These are phyloP conservation scores for Aegilops bicornis DNA, from an alignment of 176 grass and related monocot species.

Conservation along the genomic window DNA sequence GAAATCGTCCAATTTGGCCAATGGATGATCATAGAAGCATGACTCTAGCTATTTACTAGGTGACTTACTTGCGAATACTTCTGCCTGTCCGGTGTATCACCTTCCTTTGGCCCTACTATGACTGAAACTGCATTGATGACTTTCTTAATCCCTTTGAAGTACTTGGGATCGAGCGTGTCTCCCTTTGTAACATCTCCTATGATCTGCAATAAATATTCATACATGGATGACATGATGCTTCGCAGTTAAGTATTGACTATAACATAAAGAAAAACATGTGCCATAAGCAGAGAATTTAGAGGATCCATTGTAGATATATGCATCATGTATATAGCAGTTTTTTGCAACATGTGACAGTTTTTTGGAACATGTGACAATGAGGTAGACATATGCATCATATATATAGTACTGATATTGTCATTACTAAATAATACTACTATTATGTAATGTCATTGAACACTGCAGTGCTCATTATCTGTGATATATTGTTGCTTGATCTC, in stretches of 20 bases:
- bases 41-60: neutral
- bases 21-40: neutral
- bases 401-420: neutral
- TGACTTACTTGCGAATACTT: constrained; percentile 90
- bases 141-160: constrained; percentile 84
- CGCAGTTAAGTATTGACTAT: neutral
- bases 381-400: neutral
- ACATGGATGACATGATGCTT: neutral
- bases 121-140: constrained; percentile 89
- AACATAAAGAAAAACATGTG: neutral
- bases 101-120: constrained; percentile 97
- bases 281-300: neutral
- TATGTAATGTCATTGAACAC: neutral
- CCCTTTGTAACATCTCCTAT: constrained; percentile 84
- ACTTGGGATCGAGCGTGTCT: constrained; percentile 64
- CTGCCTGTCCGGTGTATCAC: constrained; percentile 89
- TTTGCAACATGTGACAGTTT: constrained; percentile 4
- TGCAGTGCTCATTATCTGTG: neutral
- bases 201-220: constrained; percentile 48
- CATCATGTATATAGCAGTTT: neutral
- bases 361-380: neutral
- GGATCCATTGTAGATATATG: neutral
- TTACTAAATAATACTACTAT: neutral
- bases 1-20: neutral
- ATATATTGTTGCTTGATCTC: neutral